Conservation (phyloP, 768 basidiomycete species). For the Bullera alba region DNA sequence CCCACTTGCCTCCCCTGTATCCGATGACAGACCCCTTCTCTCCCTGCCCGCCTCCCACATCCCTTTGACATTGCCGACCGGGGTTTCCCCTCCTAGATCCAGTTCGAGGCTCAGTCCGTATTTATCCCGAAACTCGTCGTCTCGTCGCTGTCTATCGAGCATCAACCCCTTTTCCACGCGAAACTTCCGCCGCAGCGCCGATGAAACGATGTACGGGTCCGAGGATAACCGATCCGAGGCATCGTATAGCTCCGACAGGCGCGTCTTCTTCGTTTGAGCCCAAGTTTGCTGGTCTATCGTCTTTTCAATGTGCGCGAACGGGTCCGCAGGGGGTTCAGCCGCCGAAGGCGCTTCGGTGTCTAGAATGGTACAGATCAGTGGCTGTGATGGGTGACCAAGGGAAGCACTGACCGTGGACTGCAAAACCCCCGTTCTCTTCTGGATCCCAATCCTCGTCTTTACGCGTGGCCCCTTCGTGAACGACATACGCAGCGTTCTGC, state of each 20-base stretch:
- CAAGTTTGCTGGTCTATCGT: conserved; percentile 67
- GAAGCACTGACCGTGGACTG: conserved; percentile 61
- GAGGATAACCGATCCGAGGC: conserved; percentile 70
- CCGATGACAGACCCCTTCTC: conserved; percentile 46
- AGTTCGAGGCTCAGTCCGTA: conserved; percentile 72
- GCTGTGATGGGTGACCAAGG: neutral
- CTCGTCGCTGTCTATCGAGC: conserved; percentile 59
- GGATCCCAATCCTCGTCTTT: conserved; percentile 97
- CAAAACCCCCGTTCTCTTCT: conserved; percentile 88
- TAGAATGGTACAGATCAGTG: conserved; percentile 28
- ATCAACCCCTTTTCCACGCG: conserved; percentile 79
- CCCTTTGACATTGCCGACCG: conserved; percentile 56
- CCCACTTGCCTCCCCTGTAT: neutral
- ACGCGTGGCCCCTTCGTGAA: conserved; percentile 81
- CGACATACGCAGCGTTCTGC: conserved; percentile 95
- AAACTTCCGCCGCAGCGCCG: conserved; percentile 69
- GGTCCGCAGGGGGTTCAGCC: conserved; percentile 58
- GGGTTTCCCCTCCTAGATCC: conserved; percentile 51
- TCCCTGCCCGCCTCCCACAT: conserved; percentile 55
- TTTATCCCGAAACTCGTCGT: conserved; percentile 63
- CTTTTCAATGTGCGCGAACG: conserved; percentile 83
- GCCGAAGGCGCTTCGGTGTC: conserved; percentile 62
- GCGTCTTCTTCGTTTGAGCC: conserved; percentile 67
- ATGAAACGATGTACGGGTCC: conserved; percentile 79
- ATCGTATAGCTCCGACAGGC: conserved; percentile 69